Base-by-base conservation (phyloP, 345 rosid genomes). In the Citropsis articulata region DNA sequence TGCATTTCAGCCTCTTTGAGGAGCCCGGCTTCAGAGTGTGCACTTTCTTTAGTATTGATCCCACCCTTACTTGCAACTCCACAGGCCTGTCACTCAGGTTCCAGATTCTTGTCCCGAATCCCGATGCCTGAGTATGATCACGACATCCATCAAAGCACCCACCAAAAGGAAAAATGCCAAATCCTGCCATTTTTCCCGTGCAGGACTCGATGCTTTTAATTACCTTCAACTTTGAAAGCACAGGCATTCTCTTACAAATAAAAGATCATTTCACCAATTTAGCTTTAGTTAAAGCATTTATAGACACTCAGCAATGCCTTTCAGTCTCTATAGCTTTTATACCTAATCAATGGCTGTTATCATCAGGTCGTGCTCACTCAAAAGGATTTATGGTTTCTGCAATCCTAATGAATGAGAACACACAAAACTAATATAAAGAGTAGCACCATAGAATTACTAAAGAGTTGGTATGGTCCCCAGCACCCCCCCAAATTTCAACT, bases 101-200 rank as follows among this genome's bases (percentile, higher is more conserved):
- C 90, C 87, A 93, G 75, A 94, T 85, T 61, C 95, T 90, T 64
- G 92, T 86, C 3, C 91, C 90, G 12, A 85, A 72, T 40, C 92
- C 89, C 9, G 88, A 87, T 9, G 85, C 60, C 61, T 82, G 89
- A 3, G 95, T 70, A 18, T 88, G 90, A 82, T 91, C 93, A 0
- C 91, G 82, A 66, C 98, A 94, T 1, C 93, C 92, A 62, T 93
- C 92, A 33, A 93, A 86, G 81, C 98, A 94, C 33, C 92, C 92
- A 7, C 89, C 80, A 0, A 82, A 66, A 14, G 79, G 89, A 38
- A 81, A 86, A 30, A 80, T 79, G 75, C 85, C 79, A 81, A 89
- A 88, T 38, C 83, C 67, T 78, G 84, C 78, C 77, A 88, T 87
- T 84, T 85, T 86, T 35, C 75, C 73, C 69, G 70, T 80, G 45